A percentile compares a stretch with the other conserved stretches of the same genome.
Evolutionary conservation across 2,329 filamentous ascomycete genomes (phyloP).

Genomic region (Sarocladiaceae sp.): DNA sequence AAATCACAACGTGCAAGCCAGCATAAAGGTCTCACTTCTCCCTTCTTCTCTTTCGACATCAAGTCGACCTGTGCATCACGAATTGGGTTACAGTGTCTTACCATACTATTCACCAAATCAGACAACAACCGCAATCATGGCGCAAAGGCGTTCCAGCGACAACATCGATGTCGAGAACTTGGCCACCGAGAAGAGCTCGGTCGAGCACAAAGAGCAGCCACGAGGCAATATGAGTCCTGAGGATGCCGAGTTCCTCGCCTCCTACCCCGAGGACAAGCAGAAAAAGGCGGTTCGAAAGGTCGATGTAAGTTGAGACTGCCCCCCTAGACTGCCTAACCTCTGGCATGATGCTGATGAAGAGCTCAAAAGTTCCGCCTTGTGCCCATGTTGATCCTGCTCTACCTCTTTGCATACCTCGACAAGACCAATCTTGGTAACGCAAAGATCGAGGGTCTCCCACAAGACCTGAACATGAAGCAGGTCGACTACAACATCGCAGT

Average conservation of each 20-base stretch:
- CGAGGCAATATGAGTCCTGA: slow-evolving; percentile 16
- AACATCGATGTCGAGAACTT: slow-evolving; percentile 19
- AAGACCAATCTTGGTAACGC: slow-evolving; percentile 34
- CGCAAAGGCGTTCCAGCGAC: slow-evolving; percentile 8
- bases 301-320: slow-evolving; percentile 15
- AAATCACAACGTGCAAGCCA: too few species aligned
- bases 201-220: slow-evolving; percentile 18
- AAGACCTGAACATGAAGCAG: slow-evolving; percentile 40
- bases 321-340: neutral
- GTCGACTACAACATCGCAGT: slow-evolving; percentile 38
- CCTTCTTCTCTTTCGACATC: too few species aligned
- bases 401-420: slow-evolving; percentile 34
- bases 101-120: too few species aligned
- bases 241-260: slow-evolving; percentile 24
- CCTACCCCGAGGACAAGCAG: slow-evolving; percentile 22
- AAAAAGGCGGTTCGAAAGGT: slow-evolving; percentile 25
- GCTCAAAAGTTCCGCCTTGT: slow-evolving; percentile 18
- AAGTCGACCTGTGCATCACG: too few species aligned
- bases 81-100: too few species aligned
- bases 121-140: slow-evolving; percentile 11
- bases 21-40: too few species aligned
- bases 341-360: neutral
- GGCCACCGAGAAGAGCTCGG: slow-evolving; percentile 18
- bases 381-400: slow-evolving; percentile 24
- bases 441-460: slow-evolving; percentile 36